Evolutionary conservation across 2,329 filamentous ascomycete genomes (phyloP).

Genomic region (Westerdykella aurantiaca): DNA sequence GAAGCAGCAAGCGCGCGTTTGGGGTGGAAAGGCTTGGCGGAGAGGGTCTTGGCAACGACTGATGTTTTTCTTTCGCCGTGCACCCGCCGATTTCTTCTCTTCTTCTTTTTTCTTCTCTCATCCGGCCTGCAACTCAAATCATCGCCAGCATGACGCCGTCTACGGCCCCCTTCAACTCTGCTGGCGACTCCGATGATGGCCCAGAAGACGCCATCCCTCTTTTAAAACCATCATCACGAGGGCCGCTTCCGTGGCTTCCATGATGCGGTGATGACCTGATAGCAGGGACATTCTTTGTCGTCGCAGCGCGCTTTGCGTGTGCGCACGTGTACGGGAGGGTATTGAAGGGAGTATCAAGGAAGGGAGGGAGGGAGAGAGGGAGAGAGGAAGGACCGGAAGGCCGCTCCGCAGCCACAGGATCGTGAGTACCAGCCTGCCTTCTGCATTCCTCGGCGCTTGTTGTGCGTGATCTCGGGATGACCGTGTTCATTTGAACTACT

Average conservation of each 20-base stretch:
- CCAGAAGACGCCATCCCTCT: conserved; percentile 61
- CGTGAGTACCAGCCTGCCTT: no score
- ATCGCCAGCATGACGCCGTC: conserved; percentile 54
- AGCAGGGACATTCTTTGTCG: conserved; percentile 51
- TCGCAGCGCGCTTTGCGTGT: background rate
- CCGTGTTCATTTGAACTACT: conserved; percentile 27
- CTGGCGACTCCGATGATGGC: conserved; percentile 67
- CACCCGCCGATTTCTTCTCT: conserved; percentile 1
- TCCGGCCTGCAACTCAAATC: conserved; percentile 70
- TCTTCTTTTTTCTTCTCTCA: conserved; percentile 25
- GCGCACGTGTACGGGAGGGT: no score
- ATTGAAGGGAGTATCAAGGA: no score
- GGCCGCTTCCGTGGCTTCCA: conserved; percentile 56
- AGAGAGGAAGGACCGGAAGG: no score
- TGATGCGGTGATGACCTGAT: conserved; percentile 64
- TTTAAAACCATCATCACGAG: conserved; percentile 82
- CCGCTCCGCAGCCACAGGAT: no score
- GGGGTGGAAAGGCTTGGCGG: background rate
- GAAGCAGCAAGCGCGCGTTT: conserved; percentile 5
- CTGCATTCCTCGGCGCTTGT: background rate
- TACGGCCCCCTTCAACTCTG: conserved; percentile 44
- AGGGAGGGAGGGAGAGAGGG: no score
- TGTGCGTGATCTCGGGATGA: conserved; percentile 24
- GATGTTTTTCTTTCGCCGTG: conserved; percentile 4
- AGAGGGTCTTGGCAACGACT: background rate